Base-by-base conservation (phyloP, 148 eudicot genomes). In the Bassia scoparia region DNA sequence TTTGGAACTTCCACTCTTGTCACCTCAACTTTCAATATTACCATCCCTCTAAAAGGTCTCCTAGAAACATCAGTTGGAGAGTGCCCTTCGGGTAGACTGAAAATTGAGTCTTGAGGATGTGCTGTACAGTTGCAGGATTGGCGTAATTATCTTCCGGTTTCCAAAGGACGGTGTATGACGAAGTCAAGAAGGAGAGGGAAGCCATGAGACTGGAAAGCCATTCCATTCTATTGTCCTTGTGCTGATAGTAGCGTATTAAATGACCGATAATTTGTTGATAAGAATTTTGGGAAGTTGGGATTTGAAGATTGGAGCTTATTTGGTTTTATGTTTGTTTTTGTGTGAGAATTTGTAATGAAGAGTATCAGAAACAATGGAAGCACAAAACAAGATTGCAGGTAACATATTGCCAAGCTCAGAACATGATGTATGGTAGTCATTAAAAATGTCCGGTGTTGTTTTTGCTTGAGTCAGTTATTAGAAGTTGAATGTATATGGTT, bases 1-100 rank as follows among this genome's bases (percentile, higher is more conserved):
- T 77, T 58, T 86, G 89, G 67, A 64, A 76, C 68, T 81, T 86
- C 89, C 89, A 86, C 4, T 33, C 68, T 5, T 81, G 75, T 1
- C 83, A n/a, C 86, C 7, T 86, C 83, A 5, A 30, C 71, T 8
- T 74, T 77, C 35, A 86, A 81, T 1, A 83, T n/a, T 77, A 60
- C 84, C 81, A 16, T 81, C 70, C 4, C 89, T n/a, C 86, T 5
- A 86, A 70, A 2, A 86, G 65, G n/a, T 86, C 89, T 2, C 48
- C 20, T 1, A 76, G 41, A 17, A 1, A 21, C 21, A 0, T 33
- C 46, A n/a, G n/a, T 24, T 31, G 21, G 5, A 24, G 31, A 0
- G 53, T 46, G 26, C 89, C 86, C 73, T 83, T 83, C 1, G 44
- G 70, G 78, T 86, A 49, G 2, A 16, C 6, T 15, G 20, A 21